Base-by-base conservation (phyloP, 306 rosid genomes). In the Leucaena leucocephala region DNA sequence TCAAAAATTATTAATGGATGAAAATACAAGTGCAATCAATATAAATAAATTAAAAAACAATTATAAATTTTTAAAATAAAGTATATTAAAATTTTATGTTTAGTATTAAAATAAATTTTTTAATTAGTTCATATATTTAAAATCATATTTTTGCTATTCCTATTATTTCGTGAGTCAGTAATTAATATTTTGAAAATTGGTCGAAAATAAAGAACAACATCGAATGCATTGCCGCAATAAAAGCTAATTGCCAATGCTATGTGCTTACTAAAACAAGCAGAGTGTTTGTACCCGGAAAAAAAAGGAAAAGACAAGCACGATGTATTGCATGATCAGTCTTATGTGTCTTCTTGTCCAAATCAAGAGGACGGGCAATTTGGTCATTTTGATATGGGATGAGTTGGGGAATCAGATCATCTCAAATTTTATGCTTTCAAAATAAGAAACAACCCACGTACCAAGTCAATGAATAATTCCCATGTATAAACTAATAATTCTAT, bases 371-470 rank as follows among this genome's bases (percentile, higher is more conserved):
- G 92, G 54, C 59, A 83, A 6, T 82, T 73, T 45, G 17, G 85
- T 77, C 63, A 84, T 67, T 50, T 76, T 55, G 2, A 0, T 14
- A 12, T 0, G 4, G 36, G 46, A 72, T 77, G 62, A 55, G 86
- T 71, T 77, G 39, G 58, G 66, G 44, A 52, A 79, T 84, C 87
- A 58, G 67, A 79, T 86, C 84, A 71, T 1, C 19, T 70, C 16
- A 46, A 65, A 21, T 66, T 69, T 38, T 73, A 75, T 68, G 70
- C 71, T 76, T 76, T 35, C 44, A 38, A 36, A 48, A 61, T 17
- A 7, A 70, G 38, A 62, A 86, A 45, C 4, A 76, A 55, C 84
- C 58, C 38, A 65, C 21, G 64, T 22, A 65, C 21, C 27, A 42
- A 49, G 72, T 67, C 33, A 39, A 68, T 71, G 44, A 58, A 16